These are phyloP conservation scores for Sugiyamaella pinicola DNA, from an alignment of 1,139 yeast genomes.

Conservation along the genomic window DNA sequence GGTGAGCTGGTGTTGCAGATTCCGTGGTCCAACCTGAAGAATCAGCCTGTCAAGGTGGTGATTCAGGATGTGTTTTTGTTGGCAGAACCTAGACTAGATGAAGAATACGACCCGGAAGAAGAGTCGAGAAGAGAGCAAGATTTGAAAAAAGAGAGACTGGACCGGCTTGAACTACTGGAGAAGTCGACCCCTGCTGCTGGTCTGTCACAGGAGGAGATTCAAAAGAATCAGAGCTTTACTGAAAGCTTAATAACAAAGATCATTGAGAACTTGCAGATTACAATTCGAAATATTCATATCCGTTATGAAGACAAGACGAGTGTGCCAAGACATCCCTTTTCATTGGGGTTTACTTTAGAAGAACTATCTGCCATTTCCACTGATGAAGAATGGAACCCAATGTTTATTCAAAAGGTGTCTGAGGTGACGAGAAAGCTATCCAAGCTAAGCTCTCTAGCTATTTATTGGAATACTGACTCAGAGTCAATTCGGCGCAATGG, in stretches of 20 bases:
- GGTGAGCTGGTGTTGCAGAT: slow-evolving; percentile 89
- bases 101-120: slow-evolving; percentile 61
- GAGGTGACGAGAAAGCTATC: slow-evolving; percentile 73
- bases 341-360: slow-evolving; percentile 78
- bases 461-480: slow-evolving; percentile 83
- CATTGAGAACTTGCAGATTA: slow-evolving; percentile 90
- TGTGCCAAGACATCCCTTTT: slow-evolving; percentile 62
- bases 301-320: slow-evolving; percentile 77
- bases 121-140: slow-evolving; percentile 64
- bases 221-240: slow-evolving; percentile 74
- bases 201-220: slow-evolving; percentile 48
- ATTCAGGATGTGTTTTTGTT: slow-evolving; percentile 85
- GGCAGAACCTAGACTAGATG: slow-evolving; percentile 69
- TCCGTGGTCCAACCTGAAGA: slow-evolving; percentile 95
- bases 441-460: slow-evolving; percentile 70
- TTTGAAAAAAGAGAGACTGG: slow-evolving; percentile 67
- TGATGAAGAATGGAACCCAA: slow-evolving; percentile 81
- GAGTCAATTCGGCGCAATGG: slow-evolving; percentile 39
- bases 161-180: slow-evolving; percentile 62
- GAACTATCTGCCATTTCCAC: slow-evolving; percentile 94
- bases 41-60: slow-evolving; percentile 88
- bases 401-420: slow-evolving; percentile 74
- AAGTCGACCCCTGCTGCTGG: slow-evolving; percentile 35
- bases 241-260: slow-evolving; percentile 86
- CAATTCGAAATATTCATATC: slow-evolving; percentile 86